A percentile compares a stretch with the other conserved stretches of the same genome.
phyloP scores from a whole-genome alignment of 2,329 filamentous ascomycete species.

The Neopestalotiopsis sp. region DNA sequence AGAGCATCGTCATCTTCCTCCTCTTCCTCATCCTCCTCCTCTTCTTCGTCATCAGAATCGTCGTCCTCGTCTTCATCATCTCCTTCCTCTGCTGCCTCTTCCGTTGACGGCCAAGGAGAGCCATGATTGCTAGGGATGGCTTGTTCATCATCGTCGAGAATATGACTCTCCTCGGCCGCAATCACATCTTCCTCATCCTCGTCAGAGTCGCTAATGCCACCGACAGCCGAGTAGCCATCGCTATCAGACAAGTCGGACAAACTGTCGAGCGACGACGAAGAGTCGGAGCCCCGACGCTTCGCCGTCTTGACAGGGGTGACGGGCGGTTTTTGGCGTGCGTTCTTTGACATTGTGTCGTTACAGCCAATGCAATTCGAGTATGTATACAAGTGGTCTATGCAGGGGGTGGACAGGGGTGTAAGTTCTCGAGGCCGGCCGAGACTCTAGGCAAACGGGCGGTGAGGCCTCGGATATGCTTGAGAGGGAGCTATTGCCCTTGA shows the following conservation, averaged over 20 bases:
- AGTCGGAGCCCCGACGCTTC: constrained; percentile 55
- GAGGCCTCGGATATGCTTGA: constrained; percentile 25
- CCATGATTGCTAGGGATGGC: constrained; percentile 36
- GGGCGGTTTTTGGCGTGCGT: constrained; percentile 54
- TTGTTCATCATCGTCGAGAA: constrained; percentile 56
- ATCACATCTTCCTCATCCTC: constrained; percentile 80
- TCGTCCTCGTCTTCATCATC: constrained; percentile 42
- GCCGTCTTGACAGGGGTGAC: constrained; percentile 47
- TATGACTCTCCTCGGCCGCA: constrained; percentile 78
- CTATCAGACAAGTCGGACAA: constrained; percentile 63
- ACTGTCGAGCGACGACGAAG: constrained; percentile 58
- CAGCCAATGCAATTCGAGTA: constrained; percentile 24
- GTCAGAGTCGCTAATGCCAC: constrained; percentile 78
- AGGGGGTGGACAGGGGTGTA: constrained; percentile 29
- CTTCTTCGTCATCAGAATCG: constrained; percentile 36
- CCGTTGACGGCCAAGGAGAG: constrained; percentile 57
- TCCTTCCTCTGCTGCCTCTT: constrained; percentile 44
- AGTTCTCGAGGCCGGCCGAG: constrained; percentile 24
- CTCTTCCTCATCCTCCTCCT: constrained; percentile 44
- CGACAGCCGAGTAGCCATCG: constrained; percentile 75
- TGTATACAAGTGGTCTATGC: constrained; percentile 31
- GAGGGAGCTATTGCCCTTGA: neutral
- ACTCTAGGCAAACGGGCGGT: constrained; percentile 42
- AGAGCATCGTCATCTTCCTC: constrained; percentile 42
- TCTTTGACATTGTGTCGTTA: constrained; percentile 53